phyloP scores from a whole-genome alignment of 2,329 filamentous ascomycete species.

The Sclerotinia minor region DNA sequence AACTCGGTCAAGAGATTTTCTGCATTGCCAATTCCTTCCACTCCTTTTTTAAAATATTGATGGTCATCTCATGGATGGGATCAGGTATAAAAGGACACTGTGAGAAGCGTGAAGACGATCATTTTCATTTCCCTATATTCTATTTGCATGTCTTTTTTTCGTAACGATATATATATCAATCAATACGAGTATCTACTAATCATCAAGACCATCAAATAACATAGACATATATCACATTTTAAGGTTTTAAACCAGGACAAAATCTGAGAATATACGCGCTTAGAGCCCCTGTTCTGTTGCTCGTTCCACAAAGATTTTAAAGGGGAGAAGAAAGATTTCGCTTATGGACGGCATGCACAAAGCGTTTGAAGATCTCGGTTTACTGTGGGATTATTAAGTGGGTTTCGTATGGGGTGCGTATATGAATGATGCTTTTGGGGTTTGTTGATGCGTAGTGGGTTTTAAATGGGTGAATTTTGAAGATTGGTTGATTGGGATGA shows the following conservation, averaged over 20 bases:
- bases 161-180: neutral
- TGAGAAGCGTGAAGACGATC: neutral
- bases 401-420: neutral
- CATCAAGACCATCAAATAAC: neutral
- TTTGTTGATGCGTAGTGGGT: neutral
- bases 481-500: neutral
- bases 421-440: neutral
- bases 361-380: neutral
- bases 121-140: neutral
- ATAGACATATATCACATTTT: neutral
- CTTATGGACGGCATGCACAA: neutral
- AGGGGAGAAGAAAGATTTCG: neutral
- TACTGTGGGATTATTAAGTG: neutral
- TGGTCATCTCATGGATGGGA: neutral
- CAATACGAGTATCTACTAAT: neutral
- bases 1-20: neutral
- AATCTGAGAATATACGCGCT: neutral
- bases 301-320: neutral
- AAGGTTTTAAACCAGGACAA: neutral
- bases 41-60: neutral
- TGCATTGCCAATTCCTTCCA: neutral
- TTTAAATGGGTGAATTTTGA: neutral
- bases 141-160: neutral
- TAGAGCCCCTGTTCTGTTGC: neutral
- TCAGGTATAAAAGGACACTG: neutral